A percentile compares a stretch with the other conserved stretches of the same genome.
phyloP scores from a whole-genome alignment of 768 basidiomycete species.

The Mycena metata region DNA sequence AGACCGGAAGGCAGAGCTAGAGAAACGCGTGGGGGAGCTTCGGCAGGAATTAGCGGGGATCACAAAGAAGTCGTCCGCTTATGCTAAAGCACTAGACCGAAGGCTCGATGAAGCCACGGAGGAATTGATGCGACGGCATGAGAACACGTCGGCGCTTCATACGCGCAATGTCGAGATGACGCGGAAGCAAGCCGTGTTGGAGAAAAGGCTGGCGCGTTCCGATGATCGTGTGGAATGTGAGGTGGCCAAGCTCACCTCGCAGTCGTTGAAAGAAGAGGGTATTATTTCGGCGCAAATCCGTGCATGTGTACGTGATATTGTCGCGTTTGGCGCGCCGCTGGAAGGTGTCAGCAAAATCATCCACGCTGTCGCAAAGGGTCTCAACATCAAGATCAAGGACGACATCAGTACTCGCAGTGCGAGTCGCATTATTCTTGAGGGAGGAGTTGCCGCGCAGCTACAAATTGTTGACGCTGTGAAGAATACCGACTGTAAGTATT shows the following conservation, averaged over 20 bases:
- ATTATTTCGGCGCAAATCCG: slow-evolving; percentile 14
- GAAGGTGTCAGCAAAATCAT: slow-evolving; percentile 20
- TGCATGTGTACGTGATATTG: slow-evolving; percentile 29
- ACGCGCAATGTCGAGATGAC: too few relatives aligned
- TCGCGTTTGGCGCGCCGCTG: slow-evolving; percentile 1
- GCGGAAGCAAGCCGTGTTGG: not conserved
- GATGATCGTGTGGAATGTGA: slow-evolving; percentile 3
- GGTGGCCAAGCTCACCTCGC: not conserved
- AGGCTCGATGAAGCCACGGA: slow-evolving; percentile 5
- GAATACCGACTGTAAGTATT: too few relatives aligned
- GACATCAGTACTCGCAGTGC: slow-evolving; percentile 35
- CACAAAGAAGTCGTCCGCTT: not conserved
- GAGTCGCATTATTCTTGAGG: slow-evolving; percentile 37
- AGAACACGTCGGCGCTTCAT: too few relatives aligned
- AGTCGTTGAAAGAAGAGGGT: slow-evolving; percentile 23
- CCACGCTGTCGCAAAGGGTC: slow-evolving; percentile 16
- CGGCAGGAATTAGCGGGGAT: not conserved
- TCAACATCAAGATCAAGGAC: slow-evolving; percentile 15
- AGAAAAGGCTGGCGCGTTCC: not conserved
- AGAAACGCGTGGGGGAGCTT: not conserved
- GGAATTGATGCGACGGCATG: too few relatives aligned
- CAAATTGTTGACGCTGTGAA: slow-evolving; percentile 38
- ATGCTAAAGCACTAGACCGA: not conserved
- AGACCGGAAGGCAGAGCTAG: not conserved
- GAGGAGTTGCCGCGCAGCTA: slow-evolving; percentile 37